phyloP scores from a whole-genome alignment of 1,139 yeast species.

The Torulaspora globosa region DNA sequence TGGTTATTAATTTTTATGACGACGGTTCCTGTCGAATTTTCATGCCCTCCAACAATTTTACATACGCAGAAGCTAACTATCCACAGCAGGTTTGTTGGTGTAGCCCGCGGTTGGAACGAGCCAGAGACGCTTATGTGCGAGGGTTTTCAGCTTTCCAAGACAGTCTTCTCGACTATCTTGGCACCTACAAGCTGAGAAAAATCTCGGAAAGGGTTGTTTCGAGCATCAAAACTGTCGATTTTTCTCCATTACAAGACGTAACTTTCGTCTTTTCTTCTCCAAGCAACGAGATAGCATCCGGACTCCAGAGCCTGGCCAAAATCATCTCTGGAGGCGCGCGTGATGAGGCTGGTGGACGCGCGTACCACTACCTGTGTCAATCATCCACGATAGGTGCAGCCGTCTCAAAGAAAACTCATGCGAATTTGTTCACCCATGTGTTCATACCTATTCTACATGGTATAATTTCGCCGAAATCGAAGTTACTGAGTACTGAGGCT shows the following conservation, averaged over 20 bases:
- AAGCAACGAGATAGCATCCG: conserved; percentile 42
- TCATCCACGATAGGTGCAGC: conserved; percentile 61
- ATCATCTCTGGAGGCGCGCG: conserved; percentile 26
- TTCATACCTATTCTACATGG: conserved; percentile 46
- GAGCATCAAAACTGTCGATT: conserved; percentile 41
- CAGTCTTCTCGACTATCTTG: conserved; percentile 45
- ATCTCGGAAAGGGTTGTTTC: conserved; percentile 38
- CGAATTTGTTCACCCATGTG: conserved; percentile 54
- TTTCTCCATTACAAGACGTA: conserved; percentile 45
- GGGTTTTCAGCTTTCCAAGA: conserved; percentile 36
- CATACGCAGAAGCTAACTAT: conserved; percentile 49
- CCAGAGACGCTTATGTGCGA: neutral
- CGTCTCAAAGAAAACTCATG: conserved; percentile 36
- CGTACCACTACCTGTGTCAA: conserved; percentile 48
- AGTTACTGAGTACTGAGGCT: conserved; percentile 8
- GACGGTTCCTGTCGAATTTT: conserved; percentile 47
- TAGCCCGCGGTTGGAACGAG: conserved; percentile 44
- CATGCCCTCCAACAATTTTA: conserved; percentile 59
- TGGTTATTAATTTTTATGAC: conserved; percentile 54
- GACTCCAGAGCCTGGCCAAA: conserved; percentile 49
- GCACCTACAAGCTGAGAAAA: conserved; percentile 38
- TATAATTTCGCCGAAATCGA: conserved; percentile 9
- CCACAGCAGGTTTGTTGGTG: conserved; percentile 67
- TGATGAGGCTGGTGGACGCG: conserved; percentile 6
- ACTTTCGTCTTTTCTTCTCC: conserved; percentile 58